phyloP scores from a whole-genome alignment of 305 asterid species.

The Fraxinus latifolia region DNA sequence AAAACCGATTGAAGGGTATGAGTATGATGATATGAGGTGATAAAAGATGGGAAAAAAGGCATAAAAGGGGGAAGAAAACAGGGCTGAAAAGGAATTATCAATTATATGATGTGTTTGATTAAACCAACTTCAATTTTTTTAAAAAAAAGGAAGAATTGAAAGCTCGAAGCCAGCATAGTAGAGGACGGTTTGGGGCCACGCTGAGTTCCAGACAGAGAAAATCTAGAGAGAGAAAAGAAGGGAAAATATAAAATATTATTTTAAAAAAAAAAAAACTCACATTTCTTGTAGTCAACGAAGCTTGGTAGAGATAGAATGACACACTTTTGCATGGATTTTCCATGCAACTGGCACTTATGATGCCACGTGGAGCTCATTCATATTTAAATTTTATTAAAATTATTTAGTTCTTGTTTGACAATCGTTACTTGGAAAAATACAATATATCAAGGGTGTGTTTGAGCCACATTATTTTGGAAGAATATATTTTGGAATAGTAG shows the following conservation, averaged over 20 bases:
- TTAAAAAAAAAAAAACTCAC: background rate
- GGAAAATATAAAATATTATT: background rate
- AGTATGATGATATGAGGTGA: conserved; percentile 17
- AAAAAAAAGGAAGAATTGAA: conserved; percentile 31
- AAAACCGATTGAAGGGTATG: conserved; percentile 25
- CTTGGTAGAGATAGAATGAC: background rate
- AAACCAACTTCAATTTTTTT: conserved; percentile 28
- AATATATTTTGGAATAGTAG: too few species aligned
- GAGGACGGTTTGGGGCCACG: conserved; percentile 42
- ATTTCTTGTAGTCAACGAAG: background rate
- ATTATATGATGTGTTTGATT: conserved; percentile 24
- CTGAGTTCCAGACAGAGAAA: conserved; percentile 15
- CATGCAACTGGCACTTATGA: background rate
- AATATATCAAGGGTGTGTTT: too few species aligned
- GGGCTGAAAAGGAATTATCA: conserved; percentile 6
- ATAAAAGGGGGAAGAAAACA: background rate
- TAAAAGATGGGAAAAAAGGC: conserved; percentile 8
- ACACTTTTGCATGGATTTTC: conserved; percentile 14
- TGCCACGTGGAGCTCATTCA: conserved; percentile 8
- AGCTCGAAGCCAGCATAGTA: conserved; percentile 45
- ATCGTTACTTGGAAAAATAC: too few species aligned
- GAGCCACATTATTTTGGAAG: too few species aligned
- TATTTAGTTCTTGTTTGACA: too few species aligned
- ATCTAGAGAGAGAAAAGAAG: conserved; percentile 1
- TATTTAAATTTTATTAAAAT: background rate